Conservation (phyloP, 768 basidiomycete species). For the Sistotremastrum niveocremeum region DNA sequence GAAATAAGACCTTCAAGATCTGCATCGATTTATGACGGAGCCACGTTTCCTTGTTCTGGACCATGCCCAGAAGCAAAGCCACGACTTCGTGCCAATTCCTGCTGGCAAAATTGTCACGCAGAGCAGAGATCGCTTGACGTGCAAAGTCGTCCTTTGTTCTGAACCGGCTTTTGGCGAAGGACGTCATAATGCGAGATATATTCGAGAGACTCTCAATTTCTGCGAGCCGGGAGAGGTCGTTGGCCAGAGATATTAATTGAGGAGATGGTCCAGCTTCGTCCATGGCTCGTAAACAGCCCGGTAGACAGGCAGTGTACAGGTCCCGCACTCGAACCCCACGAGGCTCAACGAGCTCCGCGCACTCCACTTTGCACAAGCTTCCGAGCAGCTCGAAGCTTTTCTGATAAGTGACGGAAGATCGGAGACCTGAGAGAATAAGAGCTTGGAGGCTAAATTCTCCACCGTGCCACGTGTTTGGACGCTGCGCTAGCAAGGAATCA, state of each 20-base stretch:
- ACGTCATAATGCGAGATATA: constrained; percentile 78
- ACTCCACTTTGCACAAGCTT: constrained; percentile 43
- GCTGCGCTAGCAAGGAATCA: constrained; percentile 54
- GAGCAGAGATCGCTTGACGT: constrained; percentile 70
- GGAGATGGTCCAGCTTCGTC: constrained; percentile 43
- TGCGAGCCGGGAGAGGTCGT: constrained; percentile 60
- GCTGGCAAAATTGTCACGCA: constrained; percentile 73
- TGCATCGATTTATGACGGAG: constrained; percentile 73
- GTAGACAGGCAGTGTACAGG: constrained; percentile 68
- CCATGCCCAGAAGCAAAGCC: constrained; percentile 73
- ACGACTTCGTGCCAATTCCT: constrained; percentile 72
- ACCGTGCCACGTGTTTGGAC: constrained; percentile 57
- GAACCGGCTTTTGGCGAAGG: constrained; percentile 78
- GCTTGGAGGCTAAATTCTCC: constrained; percentile 53
- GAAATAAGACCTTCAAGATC: constrained; percentile 78
- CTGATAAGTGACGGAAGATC: constrained; percentile 58
- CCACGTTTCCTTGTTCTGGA: constrained; percentile 75
- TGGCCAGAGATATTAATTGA: constrained; percentile 53
- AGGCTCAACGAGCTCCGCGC: constrained; percentile 55
- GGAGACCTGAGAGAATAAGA: constrained; percentile 59
- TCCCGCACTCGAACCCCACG: constrained; percentile 64
- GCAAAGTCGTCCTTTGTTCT: constrained; percentile 89
- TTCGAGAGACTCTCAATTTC: constrained; percentile 58
- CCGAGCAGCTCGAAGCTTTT: constrained; percentile 58
- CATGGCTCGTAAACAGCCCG: constrained; percentile 82